Evolutionary conservation across 345 rosid genomes (phyloP).

Genomic region (Hibiscus trionum): DNA sequence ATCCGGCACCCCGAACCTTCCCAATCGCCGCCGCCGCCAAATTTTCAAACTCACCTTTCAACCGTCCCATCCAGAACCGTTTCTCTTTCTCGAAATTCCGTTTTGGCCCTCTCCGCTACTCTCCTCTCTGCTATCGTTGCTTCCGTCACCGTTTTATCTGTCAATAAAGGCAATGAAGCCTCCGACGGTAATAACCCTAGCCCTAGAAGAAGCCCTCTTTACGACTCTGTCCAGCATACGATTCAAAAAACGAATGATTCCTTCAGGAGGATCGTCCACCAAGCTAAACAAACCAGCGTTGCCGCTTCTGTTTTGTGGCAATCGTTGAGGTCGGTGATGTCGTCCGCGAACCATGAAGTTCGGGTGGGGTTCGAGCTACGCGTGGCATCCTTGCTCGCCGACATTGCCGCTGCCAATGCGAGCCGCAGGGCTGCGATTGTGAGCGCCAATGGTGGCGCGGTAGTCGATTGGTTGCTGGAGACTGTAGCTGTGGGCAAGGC

Average conservation of each 20-base stretch:
- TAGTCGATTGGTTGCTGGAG: slow-evolving; percentile 93
- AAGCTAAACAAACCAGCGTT: slow-evolving; percentile 60
- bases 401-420: slow-evolving; percentile 75
- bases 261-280: slow-evolving; percentile 45
- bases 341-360: slow-evolving; percentile 91
- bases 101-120: slow-evolving; percentile 52
- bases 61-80: slow-evolving; percentile 18
- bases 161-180: background rate
- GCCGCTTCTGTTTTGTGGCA: slow-evolving; percentile 91
- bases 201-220: slow-evolving; percentile 24
- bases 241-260: slow-evolving; percentile 55
- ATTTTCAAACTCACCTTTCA: slow-evolving; percentile 13
- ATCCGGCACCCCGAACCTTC: slow-evolving; percentile 23
- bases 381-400: slow-evolving; percentile 83
- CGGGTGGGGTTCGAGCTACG: slow-evolving; percentile 84
- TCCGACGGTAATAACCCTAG: slow-evolving; percentile 1
- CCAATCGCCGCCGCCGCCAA: slow-evolving; percentile 8
- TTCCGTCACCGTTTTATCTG: slow-evolving; percentile 26
- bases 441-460: slow-evolving; percentile 77
- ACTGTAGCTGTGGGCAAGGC: slow-evolving; percentile 48
- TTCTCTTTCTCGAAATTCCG: slow-evolving; percentile 32
- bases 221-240: slow-evolving; percentile 35
- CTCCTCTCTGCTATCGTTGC: slow-evolving; percentile 32
- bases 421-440: slow-evolving; percentile 77
- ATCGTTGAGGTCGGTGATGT: slow-evolving; percentile 76